Conservation (phyloP, 331 rosid species). For the Stylosanthes scabra region DNA sequence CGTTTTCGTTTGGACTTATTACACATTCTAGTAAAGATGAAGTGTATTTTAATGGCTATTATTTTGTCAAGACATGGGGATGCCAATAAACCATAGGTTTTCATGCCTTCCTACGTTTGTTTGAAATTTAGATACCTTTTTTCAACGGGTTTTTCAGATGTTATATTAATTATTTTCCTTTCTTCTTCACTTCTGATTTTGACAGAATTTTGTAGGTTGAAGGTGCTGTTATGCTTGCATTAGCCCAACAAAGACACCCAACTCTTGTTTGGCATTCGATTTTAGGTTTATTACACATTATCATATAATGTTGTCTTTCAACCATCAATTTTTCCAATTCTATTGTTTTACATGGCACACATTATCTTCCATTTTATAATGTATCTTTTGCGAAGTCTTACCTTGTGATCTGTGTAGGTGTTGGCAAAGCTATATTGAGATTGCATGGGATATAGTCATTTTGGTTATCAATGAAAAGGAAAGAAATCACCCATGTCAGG, state of each 20-base stretch:
- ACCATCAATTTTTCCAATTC: not conserved
- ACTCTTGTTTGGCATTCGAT: slow-evolving; percentile 56
- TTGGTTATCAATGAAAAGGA: too few relatives aligned
- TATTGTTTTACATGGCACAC: too few relatives aligned
- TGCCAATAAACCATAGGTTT: not conserved
- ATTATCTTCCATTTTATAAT: not conserved
- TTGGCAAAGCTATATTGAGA: too few relatives aligned
- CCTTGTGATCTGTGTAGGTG: too few relatives aligned
- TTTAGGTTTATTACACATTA: slow-evolving; percentile 46
- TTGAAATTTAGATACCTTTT: slow-evolving; percentile 7
- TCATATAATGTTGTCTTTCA: not conserved
- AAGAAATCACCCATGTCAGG: too few relatives aligned
- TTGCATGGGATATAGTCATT: too few relatives aligned
- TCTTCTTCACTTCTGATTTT: slow-evolving; percentile 21
- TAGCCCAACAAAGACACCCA: slow-evolving; percentile 63
- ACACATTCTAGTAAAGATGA: not conserved
- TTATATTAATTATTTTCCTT: not conserved
- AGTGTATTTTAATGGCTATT: not conserved
- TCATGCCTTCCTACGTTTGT: not conserved
- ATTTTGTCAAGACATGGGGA: not conserved
- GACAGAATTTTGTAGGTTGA: slow-evolving; percentile 62
- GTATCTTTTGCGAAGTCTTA: too few relatives aligned
- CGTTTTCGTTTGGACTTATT: not conserved
- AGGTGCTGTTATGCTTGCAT: slow-evolving; percentile 78
- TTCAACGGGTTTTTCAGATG: not conserved